These are phyloP conservation scores for Cyclocybe cylindracea DNA, from an alignment of 768 basidiomycete species.

Conservation along the genomic window DNA sequence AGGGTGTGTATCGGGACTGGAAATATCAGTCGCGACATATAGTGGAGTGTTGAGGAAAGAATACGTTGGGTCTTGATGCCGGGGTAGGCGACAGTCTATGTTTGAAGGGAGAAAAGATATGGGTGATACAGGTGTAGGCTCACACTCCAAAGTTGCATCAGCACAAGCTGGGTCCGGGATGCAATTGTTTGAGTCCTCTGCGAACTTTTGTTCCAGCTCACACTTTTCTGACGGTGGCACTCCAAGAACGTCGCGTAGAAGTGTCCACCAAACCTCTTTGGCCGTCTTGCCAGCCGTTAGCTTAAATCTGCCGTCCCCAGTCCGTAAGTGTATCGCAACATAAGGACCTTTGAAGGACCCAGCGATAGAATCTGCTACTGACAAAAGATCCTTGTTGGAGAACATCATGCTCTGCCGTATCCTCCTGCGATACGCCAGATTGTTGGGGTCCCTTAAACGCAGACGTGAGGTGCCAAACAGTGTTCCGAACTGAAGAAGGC, in stretches of 20 bases:
- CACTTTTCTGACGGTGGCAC: conserved; percentile 35
- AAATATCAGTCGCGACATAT: conserved; percentile 25
- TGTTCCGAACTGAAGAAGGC: conserved; percentile 69
- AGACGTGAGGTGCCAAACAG: conserved; percentile 78
- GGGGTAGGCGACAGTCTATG: conserved; percentile 14
- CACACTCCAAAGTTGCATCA: no score
- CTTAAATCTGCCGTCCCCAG: conserved; percentile 69
- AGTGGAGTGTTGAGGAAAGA: conserved; percentile 17
- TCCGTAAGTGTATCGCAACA: conserved; percentile 65
- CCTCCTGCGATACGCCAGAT: conserved; percentile 42
- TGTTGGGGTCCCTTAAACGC: conserved; percentile 41
- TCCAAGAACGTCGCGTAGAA: conserved; percentile 51
- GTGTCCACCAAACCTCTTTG: conserved; percentile 54
- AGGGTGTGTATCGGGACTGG: conserved; percentile 22
- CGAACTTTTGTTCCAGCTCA: conserved; percentile 14
- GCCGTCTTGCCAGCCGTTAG: conserved; percentile 40
- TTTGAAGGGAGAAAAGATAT: conserved; percentile 9
- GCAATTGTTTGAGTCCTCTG: conserved; percentile 1
- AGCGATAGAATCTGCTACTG: conserved; percentile 45
- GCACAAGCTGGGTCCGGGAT: not conserved
- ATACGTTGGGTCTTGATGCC: conserved; percentile 11
- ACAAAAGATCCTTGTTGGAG: conserved; percentile 46
- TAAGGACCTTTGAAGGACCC: conserved; percentile 46
- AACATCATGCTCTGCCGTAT: conserved; percentile 62
- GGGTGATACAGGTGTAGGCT: not conserved